Base-by-base conservation (phyloP, 768 basidiomycete genomes). In the Lactifluus subvellereus region DNA sequence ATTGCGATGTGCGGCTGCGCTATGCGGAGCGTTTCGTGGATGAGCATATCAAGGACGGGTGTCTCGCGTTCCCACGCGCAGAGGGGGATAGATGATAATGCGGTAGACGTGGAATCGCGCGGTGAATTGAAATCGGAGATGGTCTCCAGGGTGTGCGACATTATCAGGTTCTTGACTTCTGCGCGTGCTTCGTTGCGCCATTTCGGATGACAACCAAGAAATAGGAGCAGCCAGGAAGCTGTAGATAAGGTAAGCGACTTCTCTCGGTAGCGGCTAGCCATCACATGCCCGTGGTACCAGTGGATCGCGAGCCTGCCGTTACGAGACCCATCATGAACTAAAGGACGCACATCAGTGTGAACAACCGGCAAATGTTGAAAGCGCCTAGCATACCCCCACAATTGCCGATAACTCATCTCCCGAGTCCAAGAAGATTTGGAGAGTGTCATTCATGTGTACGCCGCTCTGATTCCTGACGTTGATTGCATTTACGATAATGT, bases 311-410 rank as follows among this genome's bases (percentile, higher is more conserved):
- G n/a, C 89, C 89, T 37, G 89, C 89, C 60, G 89, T 86, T 60
- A 91, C 77, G 16, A 91, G 75, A 37, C 89, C 89, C 85, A 90
- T 89, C 62, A 89, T 87, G 72, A 91, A 90, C 88, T 89, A 70
- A 63, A 66, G 57, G 57, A 67, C 55, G 35, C 61, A 61, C 33
- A 57, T 65, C 68, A 67, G 68, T 64, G 51, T 14, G 57, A 50
- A 59, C 45, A 43, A 38, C 47, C 43, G 51, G 8, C 22, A 54
- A 22, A 53, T 43, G 37, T 62, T 30, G 51, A 27, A 57, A 33
- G 27, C 48, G 60, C 61, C 52, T 20, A 37, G 75, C 81, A 70
- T 74, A 89, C 88, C 62, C 88, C 89, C 48, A 90, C 82, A 55
- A 90, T 80, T 49, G 85, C 79, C 58, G 84, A 73, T 65, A 79